Evolutionary conservation across 495 filamentous ascomycete species (phyloP).

Genomic region (Halenospora varia): DNA sequence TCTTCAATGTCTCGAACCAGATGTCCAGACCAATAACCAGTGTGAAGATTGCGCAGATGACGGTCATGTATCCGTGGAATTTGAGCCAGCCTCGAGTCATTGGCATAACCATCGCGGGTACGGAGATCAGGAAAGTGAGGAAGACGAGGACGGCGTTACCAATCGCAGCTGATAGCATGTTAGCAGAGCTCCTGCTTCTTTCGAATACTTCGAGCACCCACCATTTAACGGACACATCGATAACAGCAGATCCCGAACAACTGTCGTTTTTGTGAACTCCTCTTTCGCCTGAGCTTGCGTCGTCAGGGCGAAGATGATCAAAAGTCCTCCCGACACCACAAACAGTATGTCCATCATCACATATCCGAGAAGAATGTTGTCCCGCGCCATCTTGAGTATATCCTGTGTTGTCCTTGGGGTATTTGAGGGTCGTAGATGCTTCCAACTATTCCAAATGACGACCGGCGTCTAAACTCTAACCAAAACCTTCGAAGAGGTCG

Average conservation of each 20-base stretch:
- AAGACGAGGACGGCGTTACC: conserved; percentile 61
- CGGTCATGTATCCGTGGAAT: conserved; percentile 53
- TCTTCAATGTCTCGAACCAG: conserved; percentile 67
- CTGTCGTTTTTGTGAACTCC: conserved; percentile 45
- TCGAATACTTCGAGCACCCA: conserved; percentile 26
- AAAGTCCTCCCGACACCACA: conserved; percentile 55
- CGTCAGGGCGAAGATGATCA: conserved; percentile 59
- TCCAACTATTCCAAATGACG: conserved; percentile 31
- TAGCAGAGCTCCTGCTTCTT: neutral
- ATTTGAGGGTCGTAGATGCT: conserved; percentile 13
- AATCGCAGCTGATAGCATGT: conserved; percentile 47
- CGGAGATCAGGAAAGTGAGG: conserved; percentile 48
- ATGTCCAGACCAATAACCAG: conserved; percentile 60
- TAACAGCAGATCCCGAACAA: conserved; percentile 60
- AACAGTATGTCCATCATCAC: conserved; percentile 56
- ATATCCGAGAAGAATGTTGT: conserved; percentile 56
- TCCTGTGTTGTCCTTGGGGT: neutral
- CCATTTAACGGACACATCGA: conserved; percentile 55
- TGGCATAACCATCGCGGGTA: conserved; percentile 57
- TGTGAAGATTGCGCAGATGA: conserved; percentile 58
- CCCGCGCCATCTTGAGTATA: conserved; percentile 9
- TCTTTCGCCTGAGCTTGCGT: conserved; percentile 43
- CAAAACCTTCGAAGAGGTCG: conserved; percentile 11
- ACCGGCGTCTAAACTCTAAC: conserved; percentile 38
- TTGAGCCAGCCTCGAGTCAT: conserved; percentile 54